A percentile compares a stretch with the other conserved stretches of the same genome.
Evolutionary conservation across 2,329 filamentous ascomycete species (phyloP).

Genomic region (Exserohilum rostratum): DNA sequence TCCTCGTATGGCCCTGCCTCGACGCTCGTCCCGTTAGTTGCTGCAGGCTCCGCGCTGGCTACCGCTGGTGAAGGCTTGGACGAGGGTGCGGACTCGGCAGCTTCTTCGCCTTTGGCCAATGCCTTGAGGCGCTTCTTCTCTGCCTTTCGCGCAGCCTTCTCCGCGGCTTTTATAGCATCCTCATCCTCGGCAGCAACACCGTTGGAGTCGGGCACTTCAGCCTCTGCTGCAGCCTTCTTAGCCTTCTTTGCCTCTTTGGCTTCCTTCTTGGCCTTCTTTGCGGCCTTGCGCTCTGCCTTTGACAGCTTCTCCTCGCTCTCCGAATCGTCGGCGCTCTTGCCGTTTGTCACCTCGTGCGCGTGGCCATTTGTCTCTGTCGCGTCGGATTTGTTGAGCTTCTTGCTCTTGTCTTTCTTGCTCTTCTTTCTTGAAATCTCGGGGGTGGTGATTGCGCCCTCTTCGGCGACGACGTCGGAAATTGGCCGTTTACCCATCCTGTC

Average conservation of each 20-base stretch:
- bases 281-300: conserved; percentile 52
- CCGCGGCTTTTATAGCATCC: conserved; percentile 40
- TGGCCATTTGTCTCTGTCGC: conserved; percentile 30
- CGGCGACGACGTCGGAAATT: conserved; percentile 39
- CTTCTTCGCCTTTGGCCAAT: conserved; percentile 38
- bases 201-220: conserved; percentile 17
- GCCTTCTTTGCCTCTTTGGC: conserved; percentile 40
- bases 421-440: conserved; percentile 45
- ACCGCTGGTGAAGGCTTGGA: conserved; percentile 25
- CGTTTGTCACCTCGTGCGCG: conserved; percentile 25
- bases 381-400: conserved; percentile 33
- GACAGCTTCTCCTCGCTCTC: conserved; percentile 44
- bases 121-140: conserved; percentile 48
- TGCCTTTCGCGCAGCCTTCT: conserved; percentile 45
- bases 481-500: conserved; percentile 47
- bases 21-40: conserved; percentile 31
- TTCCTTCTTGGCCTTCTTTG: conserved; percentile 50
- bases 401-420: conserved; percentile 46
- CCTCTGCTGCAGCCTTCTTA: conserved; percentile 20
- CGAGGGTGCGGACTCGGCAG: conserved; percentile 23
- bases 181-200: conserved; percentile 37
- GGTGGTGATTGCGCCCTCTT: conserved; percentile 27
- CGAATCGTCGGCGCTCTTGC: conserved; percentile 19
- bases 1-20: conserved; percentile 52
- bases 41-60: conserved; percentile 32